Base-by-base conservation (phyloP, 768 basidiomycete species). In the Macrolepiota albuminosa region DNA sequence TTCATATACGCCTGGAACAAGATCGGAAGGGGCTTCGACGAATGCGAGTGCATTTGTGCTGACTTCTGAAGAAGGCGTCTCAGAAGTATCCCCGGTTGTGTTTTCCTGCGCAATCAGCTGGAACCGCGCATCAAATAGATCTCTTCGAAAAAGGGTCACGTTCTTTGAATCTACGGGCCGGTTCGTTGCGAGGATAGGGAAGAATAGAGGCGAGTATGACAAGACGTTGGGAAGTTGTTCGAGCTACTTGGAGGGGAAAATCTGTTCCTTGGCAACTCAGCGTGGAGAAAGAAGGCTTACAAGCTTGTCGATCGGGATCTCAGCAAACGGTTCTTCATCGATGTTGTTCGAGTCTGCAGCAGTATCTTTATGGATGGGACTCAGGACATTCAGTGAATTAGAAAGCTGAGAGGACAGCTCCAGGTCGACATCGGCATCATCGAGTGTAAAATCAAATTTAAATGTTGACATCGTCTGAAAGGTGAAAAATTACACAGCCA, bases 61-160 rank as follows among this genome's bases (percentile, higher is more conserved):
- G 37, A 53, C 1, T 5, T 24, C n/a, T 10, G 26, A 6, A 6
- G 34, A 29, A 14, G 51, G 14, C 13, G 45, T 7, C 18, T 52
- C 36, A 9, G 47, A n/a, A 21, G 47, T 4, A 51, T 55, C 13
- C 11, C 29, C 73, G 6, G 72, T 73, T 34, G 71, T 26, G 26
- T 42, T 51, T 45, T 59, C 74, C 59, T 86, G 82, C 3, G 88
- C 81, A 46, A 94, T 90, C 31, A 97, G 75, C 70, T 98, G 95
- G 71, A 96, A 97, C n/a, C 95, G 85, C 0, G 91, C 95, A 72
- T 99, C 96, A 68, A 93, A 98, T 6, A 98, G 78, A 72, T 98
- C 96, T 59, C 96, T 81, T 14, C 94, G 85, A 4, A 85, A 75
- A 31, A 98, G 75, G 0, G 76, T 70, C 10, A 80, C 59, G 36